Evolutionary conservation across 495 filamentous ascomycete species (phyloP), one percentile per base, ranked within the genome.

Genomic region (Endocarpon pusillum): DNA sequence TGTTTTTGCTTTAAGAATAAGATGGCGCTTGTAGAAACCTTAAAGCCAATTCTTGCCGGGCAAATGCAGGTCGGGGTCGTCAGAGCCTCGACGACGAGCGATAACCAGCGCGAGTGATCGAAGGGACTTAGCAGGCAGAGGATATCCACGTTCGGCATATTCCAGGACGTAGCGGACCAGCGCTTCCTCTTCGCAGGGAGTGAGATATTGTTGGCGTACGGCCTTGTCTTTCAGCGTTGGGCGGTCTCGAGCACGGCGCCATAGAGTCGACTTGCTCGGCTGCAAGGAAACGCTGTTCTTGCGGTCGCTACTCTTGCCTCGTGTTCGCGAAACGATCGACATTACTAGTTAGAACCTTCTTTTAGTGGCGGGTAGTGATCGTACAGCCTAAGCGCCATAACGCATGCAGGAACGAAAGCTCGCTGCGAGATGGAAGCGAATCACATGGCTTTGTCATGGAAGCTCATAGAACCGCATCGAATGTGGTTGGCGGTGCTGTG

Each of bases 41-140:
- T 42, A 0, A 5, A 38, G 8, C 44, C 38, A 49, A 36, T 49
- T 49, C 35, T 43, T 43, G 6, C 38, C 36, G 10, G 30, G 41
- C 17, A 12, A 22, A 3, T 29, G 25, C 14, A 39, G 31, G 21
- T 32, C 23, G 26, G 21, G 11, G n/a, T 21, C 2, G 34, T n/a
- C n/a, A n/a, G n/a, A n/a, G n/a, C n/a, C n/a, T 37, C 27, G 19
- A 25, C 12, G 23, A 12, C 23, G 23, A 25, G 23, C 23, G 12
- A 8, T 25, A 12, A 25, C 23, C 23, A 25, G 23, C 23, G 8
- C 23, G 8, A 25, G 23, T 12, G 23, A 37, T 25, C 20, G 19
- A 29, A 40, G 37, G 37, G 21, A 29, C 29, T 30, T 38, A 18
- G 35, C 32, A 42, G 28, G 27, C 33, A 12, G 37, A 39, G 30